A percentile compares a stretch with the other conserved stretches of the same genome.
Evolutionary conservation across 176 grass and related monocot genomes (phyloP).

Genomic region (Hordeum marinum): DNA sequence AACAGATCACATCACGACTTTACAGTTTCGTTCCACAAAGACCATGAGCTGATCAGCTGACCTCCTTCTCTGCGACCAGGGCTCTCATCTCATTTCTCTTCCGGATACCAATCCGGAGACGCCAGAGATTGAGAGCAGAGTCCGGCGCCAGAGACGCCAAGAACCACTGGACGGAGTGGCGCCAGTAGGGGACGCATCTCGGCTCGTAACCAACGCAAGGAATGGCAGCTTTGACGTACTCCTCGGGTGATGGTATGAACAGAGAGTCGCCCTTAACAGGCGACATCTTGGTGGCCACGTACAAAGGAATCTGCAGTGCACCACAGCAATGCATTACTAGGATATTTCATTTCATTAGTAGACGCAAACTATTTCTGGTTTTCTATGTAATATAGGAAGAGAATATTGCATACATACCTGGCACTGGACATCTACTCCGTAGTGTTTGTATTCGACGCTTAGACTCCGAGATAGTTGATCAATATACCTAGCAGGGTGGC

Average conservation of each 20-base stretch:
- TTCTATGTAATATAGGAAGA: neutral
- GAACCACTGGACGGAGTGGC: constrained; percentile 51
- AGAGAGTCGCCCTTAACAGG: constrained; percentile 24
- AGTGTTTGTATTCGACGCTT: constrained; percentile 55
- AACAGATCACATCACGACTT: neutral
- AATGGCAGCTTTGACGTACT: constrained; percentile 29
- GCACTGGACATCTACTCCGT: constrained; percentile 74
- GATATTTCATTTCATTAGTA: neutral
- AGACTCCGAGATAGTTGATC: constrained; percentile 74
- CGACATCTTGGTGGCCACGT: constrained; percentile 60
- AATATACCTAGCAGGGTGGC: constrained; percentile 44
- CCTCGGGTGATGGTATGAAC: constrained; percentile 45
- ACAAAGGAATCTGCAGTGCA: constrained; percentile 45
- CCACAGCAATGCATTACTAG: neutral
- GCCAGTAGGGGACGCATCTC: constrained; percentile 54
- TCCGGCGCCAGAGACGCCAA: constrained; percentile 33
- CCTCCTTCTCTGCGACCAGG: neutral
- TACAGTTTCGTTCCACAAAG: neutral
- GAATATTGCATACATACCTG: constrained; percentile 33
- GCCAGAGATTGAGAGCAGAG: constrained; percentile 37
- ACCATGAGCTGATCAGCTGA: neutral
- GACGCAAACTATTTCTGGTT: neutral
- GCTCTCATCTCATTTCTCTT: constrained; percentile 40
- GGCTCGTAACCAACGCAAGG: constrained; percentile 41
- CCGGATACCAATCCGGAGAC: constrained; percentile 30